Percentiles rank a stretch among this genome's conserved stretches.
phyloP scores from a whole-genome alignment of 371 early-diverging fungal species.

The Syncephalastrum monosporum region DNA sequence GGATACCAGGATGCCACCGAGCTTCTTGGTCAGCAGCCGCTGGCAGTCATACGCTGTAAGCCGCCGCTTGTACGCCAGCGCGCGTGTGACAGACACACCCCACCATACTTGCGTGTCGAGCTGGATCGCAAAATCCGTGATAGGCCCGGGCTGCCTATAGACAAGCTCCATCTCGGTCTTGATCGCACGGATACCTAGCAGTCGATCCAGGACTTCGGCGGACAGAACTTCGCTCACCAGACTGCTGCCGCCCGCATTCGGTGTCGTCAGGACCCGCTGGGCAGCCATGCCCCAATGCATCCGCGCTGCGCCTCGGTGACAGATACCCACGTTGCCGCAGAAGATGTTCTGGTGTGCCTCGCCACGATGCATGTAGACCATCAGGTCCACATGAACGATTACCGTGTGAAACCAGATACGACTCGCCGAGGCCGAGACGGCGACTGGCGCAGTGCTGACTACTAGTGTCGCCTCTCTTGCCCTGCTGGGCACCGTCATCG shows the following conservation, averaged over 20 bases:
- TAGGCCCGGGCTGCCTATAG: conserved; percentile 44
- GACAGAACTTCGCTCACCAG: conserved; percentile 55
- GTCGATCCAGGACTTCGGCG: conserved; percentile 47
- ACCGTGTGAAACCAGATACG: no score
- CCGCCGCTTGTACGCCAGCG: conserved; percentile 40
- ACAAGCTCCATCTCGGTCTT: conserved; percentile 58
- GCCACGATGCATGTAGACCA: no score
- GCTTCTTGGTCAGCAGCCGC: conserved; percentile 45
- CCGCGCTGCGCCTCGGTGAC: not conserved
- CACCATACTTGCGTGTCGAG: conserved; percentile 15
- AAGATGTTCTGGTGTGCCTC: conserved; percentile 3
- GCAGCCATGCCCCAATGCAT: conserved; percentile 15
- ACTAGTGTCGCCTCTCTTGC: no score
- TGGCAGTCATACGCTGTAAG: conserved; percentile 43
- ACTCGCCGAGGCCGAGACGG: no score
- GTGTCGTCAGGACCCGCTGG: conserved; percentile 29
- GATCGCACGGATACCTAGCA: conserved; percentile 42
- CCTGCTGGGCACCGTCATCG: no score
- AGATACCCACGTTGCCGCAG: conserved; percentile 21
- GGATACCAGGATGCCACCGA: conserved; percentile 40
- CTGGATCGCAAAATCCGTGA: conserved; percentile 54
- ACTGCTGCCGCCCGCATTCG: conserved; percentile 58
- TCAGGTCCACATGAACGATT: no score
- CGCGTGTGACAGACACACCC: conserved; percentile 60
- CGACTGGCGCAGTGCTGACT: no score